Conservation (phyloP, 2,329 filamentous ascomycete genomes). For the Botryotinia globosa region DNA sequence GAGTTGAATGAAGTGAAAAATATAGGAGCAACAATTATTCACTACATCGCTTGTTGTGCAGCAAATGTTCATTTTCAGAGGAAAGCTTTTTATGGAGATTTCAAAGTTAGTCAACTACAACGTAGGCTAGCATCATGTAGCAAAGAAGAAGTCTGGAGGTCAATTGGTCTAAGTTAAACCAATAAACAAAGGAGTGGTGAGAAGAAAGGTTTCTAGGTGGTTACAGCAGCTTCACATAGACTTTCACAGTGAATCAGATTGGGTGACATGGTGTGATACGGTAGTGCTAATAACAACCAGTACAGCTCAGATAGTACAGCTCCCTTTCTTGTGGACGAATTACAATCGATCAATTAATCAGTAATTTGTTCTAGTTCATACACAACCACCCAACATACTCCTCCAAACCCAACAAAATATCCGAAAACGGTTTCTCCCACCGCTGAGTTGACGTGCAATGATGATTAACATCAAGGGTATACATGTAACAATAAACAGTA, state of each 20-base stretch:
- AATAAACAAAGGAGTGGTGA: not conserved
- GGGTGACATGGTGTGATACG: not conserved
- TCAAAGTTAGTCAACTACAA: not conserved
- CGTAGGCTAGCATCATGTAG: not conserved
- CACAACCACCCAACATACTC: not conserved
- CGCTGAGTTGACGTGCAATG: not conserved
- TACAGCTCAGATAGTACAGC: not conserved
- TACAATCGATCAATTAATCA: not conserved
- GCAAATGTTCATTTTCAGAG: not conserved
- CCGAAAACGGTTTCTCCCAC: not conserved
- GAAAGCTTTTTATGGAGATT: not conserved
- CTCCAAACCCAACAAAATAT: not conserved
- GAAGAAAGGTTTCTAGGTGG: too few species aligned
- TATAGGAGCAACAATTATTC: not conserved
- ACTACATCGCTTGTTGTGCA: not conserved
- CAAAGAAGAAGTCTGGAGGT: accelerated
- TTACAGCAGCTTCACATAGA: not conserved
- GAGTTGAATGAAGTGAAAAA: not conserved
- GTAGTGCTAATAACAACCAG: not conserved
- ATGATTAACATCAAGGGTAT: not conserved
- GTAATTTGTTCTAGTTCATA: not conserved
- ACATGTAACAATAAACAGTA: not conserved
- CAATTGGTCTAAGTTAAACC: not conserved
- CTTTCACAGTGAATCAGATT: not conserved
- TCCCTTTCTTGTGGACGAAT: not conserved